Percentiles rank a stretch among this genome's conserved stretches.
These are phyloP conservation scores for Aspergillus asperescens DNA, from an alignment of 495 filamentous ascomycete genomes.

Conservation along the genomic window DNA sequence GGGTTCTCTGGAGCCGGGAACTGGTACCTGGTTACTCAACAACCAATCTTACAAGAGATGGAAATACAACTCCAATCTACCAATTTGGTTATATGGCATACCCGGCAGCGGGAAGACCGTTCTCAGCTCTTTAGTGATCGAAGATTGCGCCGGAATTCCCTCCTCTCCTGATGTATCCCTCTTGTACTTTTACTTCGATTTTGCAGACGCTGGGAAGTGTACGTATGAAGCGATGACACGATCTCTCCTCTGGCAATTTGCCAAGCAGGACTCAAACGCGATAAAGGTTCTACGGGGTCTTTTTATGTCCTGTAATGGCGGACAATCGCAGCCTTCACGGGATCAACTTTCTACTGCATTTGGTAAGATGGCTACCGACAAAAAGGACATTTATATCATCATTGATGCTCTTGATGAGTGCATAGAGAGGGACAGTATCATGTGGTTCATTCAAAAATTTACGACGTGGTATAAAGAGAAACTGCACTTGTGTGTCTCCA, in stretches of 20 bases:
- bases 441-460: constrained; percentile 20
- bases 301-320: constrained; percentile 13
- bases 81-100: constrained; percentile 35
- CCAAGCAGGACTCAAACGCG: constrained; percentile 18
- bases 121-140: constrained; percentile 27
- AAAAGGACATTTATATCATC: constrained; percentile 21
- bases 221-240: constrained; percentile 11
- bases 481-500: constrained; percentile 10
- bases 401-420: constrained; percentile 35
- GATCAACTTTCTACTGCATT: constrained; percentile 2
- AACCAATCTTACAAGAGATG: constrained; percentile 21
- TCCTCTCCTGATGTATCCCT: constrained; percentile 15
- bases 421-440: constrained; percentile 10
- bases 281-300: constrained; percentile 7
- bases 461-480: constrained; percentile 21
- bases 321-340: constrained; percentile 8
- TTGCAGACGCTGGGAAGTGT: constrained; percentile 24
- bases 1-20: constrained; percentile 7
- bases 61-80: constrained; percentile 10
- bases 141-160: constrained; percentile 16
- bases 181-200: constrained; percentile 33
- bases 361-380: constrained; percentile 13
- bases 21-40: constrained; percentile 29
- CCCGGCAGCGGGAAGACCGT: constrained; percentile 38
- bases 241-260: constrained; percentile 25